Evolutionary conservation across 805 yeast species (phyloP), one percentile per base, ranked within the genome.

Genomic region (Vanderwaltozyma tropicalis): DNA sequence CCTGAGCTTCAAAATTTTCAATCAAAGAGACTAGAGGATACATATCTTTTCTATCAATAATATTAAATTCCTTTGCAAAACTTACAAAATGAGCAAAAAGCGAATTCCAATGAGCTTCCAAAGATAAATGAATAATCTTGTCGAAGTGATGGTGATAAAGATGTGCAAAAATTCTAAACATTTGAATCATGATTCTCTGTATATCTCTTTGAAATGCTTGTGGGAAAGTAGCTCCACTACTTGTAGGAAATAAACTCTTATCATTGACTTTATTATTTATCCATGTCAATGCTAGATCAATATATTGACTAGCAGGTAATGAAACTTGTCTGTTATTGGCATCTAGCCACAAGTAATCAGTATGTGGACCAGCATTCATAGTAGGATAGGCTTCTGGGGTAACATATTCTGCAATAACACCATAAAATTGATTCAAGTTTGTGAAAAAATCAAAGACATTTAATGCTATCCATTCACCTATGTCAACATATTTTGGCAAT

Each of bases 41-140:
- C 59, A 87, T 63, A 46, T 92, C 99, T 38, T 69, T 67, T 37
- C 76, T 66, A 42, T 87, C 97, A 26, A 92, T 68, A 46, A 92
- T 70, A 37, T 75, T 79, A 59, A 85, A 92, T 46, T 87, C 95
- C 47, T 80, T 80, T 12, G 82, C 74, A 53, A 92, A 85, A 37
- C 95, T 80, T 31, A 89, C 73, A 53, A 83, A 92, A 57, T 92
- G 98, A 13, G 95, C 92, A 62, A 94, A 92, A 50, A 88, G 84
- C 3, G 97, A 88, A 60, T 92, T 92, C 95, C 95, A 92, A 58
- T 92, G 97, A 1, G 97, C 96, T 57, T 92, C 98, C 42, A 92
- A 61, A 2, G 94, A 80, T 41, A 92, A 63, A 58, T 92, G 96
- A n/a, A 89, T 77, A 18, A 89, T 73, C 55, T 81, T 86, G 47